phyloP scores from a whole-genome alignment of 805 yeast genomes.

The Candida pseudoglaebosa region DNA sequence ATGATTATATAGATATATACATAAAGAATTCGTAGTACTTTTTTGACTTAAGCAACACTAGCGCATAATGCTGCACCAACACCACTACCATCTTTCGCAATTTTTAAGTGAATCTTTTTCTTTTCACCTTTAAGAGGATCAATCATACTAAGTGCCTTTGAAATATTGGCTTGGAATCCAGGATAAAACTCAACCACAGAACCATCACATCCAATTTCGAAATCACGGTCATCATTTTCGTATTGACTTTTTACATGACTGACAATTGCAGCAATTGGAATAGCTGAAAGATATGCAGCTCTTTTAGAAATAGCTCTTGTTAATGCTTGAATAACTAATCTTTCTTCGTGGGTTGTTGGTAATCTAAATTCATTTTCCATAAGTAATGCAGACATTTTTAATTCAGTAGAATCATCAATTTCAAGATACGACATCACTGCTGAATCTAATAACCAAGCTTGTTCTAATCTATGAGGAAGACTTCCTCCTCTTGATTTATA shows the following conservation, averaged over 20 bases:
- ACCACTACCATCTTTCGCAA: conserved; percentile 94
- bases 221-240: conserved; percentile 48
- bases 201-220: conserved; percentile 95
- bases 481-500: conserved; percentile 34
- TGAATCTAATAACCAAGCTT: conserved; percentile 75
- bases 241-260: conserved; percentile 61
- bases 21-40: background rate
- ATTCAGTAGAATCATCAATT: conserved; percentile 73
- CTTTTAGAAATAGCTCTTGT: conserved; percentile 80
- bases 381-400: conserved; percentile 66
- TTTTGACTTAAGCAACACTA: conserved; percentile 11
- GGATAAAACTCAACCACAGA: conserved; percentile 93
- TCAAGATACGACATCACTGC: conserved; percentile 85
- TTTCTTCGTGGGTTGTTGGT: conserved; percentile 68
- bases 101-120: conserved; percentile 68
- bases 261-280: conserved; percentile 85
- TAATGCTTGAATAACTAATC: conserved; percentile 64
- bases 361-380: conserved; percentile 63
- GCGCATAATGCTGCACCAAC: conserved; percentile 98
- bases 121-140: conserved; percentile 73
- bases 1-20: too few species aligned
- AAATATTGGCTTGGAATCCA: conserved; percentile 73
- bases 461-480: conserved; percentile 61
- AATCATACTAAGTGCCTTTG: conserved; percentile 70
- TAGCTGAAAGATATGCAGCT: conserved; percentile 86